Percentiles rank a stretch among this genome's conserved stretches.
Evolutionary conservation across 345 rosid species (phyloP).

Genomic region (Moricandia moricandioides): DNA sequence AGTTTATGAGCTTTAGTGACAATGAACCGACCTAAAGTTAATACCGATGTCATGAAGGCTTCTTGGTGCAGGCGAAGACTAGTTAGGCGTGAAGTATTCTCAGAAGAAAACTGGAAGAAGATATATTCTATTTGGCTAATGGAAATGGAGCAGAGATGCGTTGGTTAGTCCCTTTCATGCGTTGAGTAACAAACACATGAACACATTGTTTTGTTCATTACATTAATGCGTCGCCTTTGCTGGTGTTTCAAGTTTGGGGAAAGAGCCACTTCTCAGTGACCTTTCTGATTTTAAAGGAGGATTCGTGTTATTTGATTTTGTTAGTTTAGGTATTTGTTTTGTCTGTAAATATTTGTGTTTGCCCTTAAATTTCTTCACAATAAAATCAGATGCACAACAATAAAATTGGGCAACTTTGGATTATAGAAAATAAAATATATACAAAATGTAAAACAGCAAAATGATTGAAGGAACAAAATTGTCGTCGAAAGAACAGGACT

Average conservation of each 20-base stretch:
- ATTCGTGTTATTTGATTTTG: too few relatives aligned
- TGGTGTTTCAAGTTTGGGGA: conserved; percentile 14
- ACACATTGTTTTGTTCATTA: conserved; percentile 10
- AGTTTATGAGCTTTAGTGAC: background rate
- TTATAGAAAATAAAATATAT: background rate
- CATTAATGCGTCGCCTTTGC: background rate
- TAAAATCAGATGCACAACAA: conserved; percentile 2
- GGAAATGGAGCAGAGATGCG: conserved; percentile 96
- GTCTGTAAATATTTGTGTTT: conserved; percentile 24
- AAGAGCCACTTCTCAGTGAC: conserved; percentile 1
- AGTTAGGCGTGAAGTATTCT: conserved; percentile 59
- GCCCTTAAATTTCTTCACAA: background rate
- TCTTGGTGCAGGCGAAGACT: conserved; percentile 98
- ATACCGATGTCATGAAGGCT: too few relatives aligned
- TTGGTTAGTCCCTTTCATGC: conserved; percentile 65
- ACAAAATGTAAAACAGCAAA: background rate
- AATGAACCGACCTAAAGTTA: too few relatives aligned
- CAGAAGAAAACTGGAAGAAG: conserved; percentile 84
- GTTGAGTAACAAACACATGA: conserved; percentile 34
- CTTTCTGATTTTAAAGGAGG: too few relatives aligned
- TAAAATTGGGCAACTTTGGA: background rate
- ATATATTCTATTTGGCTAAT: conserved; percentile 60
- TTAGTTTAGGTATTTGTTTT: conserved; percentile 10
- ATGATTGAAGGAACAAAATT: background rate
- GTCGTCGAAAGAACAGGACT: background rate